Evolutionary conservation across 1,284 basidiomycete genomes (phyloP).

Genomic region (Puccinia novopanici): DNA sequence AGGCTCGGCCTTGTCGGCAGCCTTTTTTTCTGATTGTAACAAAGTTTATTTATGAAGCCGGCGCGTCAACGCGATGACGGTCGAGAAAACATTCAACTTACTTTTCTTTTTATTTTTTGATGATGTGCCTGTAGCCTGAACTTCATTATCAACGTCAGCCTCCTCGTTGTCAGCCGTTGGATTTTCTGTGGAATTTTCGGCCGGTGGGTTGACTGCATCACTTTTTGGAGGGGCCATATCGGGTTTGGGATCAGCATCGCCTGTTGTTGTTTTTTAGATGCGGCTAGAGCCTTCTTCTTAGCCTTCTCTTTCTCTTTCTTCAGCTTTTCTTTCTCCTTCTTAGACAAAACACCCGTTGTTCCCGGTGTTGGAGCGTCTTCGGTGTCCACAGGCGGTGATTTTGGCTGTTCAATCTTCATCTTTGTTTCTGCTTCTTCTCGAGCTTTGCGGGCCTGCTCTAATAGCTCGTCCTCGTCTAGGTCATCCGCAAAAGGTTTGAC

Average conservation of each 20-base stretch:
- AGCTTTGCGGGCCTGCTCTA: conserved; percentile 46
- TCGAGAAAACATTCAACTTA: conserved; percentile 42
- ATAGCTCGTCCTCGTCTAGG: conserved; percentile 42
- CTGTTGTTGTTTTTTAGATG: conserved; percentile 69
- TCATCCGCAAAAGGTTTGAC: conserved; percentile 26
- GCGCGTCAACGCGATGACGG: neutral
- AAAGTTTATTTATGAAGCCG: conserved; percentile 5
- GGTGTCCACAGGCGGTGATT: conserved; percentile 5
- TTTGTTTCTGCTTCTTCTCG: conserved; percentile 46
- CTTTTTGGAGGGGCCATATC: conserved; percentile 54
- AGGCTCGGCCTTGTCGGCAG: conserved; percentile 61
- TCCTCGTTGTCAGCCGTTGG: conserved; percentile 61
- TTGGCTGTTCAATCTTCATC: conserved; percentile 9
- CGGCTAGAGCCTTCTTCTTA: conserved; percentile 90
- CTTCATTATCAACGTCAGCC: conserved; percentile 65
- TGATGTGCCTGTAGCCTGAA: conserved; percentile 64
- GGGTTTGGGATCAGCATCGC: conserved; percentile 53
- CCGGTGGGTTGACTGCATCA: conserved; percentile 52
- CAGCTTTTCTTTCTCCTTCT: conserved; percentile 89
- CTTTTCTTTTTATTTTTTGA: conserved; percentile 58
- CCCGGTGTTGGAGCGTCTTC: conserved; percentile 61
- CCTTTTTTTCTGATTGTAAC: conserved; percentile 73
- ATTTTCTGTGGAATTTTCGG: conserved; percentile 52
- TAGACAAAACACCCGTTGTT: conserved; percentile 69
- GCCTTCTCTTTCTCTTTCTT: conserved; percentile 96